Evolutionary conservation across 352 stramenopile genomes (phyloP).

Genomic region (Discostella stelligera): DNA sequence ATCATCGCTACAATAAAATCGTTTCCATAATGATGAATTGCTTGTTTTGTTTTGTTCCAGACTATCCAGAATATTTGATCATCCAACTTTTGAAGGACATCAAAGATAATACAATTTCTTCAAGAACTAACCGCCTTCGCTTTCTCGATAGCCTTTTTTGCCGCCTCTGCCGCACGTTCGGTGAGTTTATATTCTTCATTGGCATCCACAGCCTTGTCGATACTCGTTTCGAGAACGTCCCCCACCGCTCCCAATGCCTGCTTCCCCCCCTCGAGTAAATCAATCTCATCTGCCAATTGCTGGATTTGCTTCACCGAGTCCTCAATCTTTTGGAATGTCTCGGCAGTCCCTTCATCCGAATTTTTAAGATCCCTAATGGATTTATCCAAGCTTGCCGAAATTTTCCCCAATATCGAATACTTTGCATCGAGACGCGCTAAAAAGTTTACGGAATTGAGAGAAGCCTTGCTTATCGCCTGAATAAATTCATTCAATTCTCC

Average conservation of each 20-base stretch:
- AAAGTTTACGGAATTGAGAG: conserved; percentile 74
- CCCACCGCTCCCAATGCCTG: conserved; percentile 66
- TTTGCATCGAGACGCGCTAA: conserved; percentile 73
- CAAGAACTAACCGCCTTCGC: conserved; percentile 20
- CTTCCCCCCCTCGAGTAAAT: conserved; percentile 69
- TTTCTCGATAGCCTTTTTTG: conserved; percentile 68
- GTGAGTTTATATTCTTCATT: conserved; percentile 79
- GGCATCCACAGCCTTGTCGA: conserved; percentile 72
- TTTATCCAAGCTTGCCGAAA: conserved; percentile 28
- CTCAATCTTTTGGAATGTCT: conserved; percentile 53
- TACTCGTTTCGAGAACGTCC: conserved; percentile 68
- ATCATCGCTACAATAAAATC: not conserved
- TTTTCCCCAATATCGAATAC: conserved; percentile 58
- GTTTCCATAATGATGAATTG: not conserved
- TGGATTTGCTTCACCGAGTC: conserved; percentile 43
- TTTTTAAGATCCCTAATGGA: conserved; percentile 65
- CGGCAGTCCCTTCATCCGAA: conserved; percentile 47
- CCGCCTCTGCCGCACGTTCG: conserved; percentile 61
- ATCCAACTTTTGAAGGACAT: too few relatives aligned
- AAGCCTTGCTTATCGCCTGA: conserved; percentile 62
- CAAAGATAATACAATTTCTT: conserved; percentile 9
- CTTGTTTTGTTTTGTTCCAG: not conserved
- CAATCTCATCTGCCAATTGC: conserved; percentile 65
- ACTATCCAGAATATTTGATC: too few relatives aligned
- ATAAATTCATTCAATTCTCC: conserved; percentile 60